Base-by-base conservation (phyloP, 345 rosid species). In the Corchorus olitorius region DNA sequence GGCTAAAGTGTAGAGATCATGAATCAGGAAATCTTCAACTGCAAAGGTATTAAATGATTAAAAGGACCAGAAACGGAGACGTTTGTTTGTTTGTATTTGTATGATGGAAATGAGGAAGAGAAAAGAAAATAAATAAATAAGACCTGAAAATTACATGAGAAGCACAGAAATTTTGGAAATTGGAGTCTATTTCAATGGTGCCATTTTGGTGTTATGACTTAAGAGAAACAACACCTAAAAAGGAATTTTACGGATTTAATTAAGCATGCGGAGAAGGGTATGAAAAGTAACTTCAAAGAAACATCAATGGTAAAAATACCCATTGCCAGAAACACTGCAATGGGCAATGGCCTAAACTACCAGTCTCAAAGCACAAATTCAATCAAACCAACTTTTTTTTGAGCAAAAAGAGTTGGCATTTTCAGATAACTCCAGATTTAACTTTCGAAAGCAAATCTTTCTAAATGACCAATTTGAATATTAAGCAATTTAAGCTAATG, bases 61-160 rank as follows among this genome's bases (percentile, higher is more conserved):
- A 33, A 62, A 14, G 11, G 56, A 14, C 11, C 43, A 22, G 3
- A 39, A 16, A 34, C 13, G 17, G 5, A 53, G 50, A 27, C 0
- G 5, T 27, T 27, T 27, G 27, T 27, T 27, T 27, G 27, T 27
- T 27, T 27, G 27, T 27, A 27, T 27, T 27, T 27, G 27, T 27
- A 27, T 27, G 27, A 27, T 27, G 27, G 27, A 27, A 11, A 46
- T 14, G 3, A 5, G 19, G 7, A 15, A 22, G 17, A 19, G 14
- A 37, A 74, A 17, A 1, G 4, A 10, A 35, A 53, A 41, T 0
- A 49, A 10, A 6, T 2, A 39, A 17, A 33, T 16, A 48, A 20
- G 27, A 92, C 92, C 93, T 67, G 94, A 82, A 73, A 72, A 89
- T 89, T 69, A 84, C 90, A 72, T 81, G 92, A 48, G 88, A 83